Evolutionary conservation across 108 stramenopile species (phyloP).

Genomic region (Nannochloropsis salina): DNA sequence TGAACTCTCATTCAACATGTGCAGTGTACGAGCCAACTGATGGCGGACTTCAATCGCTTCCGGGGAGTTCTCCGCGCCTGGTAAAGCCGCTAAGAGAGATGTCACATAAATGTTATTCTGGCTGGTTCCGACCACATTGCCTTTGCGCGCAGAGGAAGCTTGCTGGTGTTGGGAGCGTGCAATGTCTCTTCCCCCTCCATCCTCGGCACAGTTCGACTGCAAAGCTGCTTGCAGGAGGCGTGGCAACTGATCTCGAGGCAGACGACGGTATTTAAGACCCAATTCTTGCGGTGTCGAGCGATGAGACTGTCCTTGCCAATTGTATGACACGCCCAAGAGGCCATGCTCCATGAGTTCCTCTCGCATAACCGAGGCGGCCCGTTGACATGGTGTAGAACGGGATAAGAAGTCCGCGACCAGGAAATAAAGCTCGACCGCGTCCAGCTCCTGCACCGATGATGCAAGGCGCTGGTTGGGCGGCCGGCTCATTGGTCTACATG

Average conservation of each 20-base stretch:
- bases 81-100: not conserved
- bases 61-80: not conserved
- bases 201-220: conserved; percentile 20
- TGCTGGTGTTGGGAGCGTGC: not conserved
- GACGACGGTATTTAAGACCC: conserved; percentile 16
- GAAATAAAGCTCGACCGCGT: conserved; percentile 45
- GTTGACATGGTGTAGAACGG: conserved; percentile 30
- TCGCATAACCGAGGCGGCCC: conserved; percentile 30
- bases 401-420: conserved; percentile 43
- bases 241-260: conserved; percentile 34
- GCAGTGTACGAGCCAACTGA: not conserved
- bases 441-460: conserved; percentile 15
- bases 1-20: not conserved
- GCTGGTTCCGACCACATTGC: not conserved
- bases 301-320: conserved; percentile 40
- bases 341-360: conserved; percentile 40
- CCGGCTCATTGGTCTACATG: not conserved
- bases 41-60: conserved; percentile 6
- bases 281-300: conserved; percentile 41
- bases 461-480: not conserved
- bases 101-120: not conserved
- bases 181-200: not conserved
- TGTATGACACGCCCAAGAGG: conserved; percentile 35
- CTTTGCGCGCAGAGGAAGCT: not conserved
- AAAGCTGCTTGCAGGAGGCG: conserved; percentile 24